phyloP scores from a whole-genome alignment of 202 grass and related monocot species.

The Zizania palustris region DNA sequence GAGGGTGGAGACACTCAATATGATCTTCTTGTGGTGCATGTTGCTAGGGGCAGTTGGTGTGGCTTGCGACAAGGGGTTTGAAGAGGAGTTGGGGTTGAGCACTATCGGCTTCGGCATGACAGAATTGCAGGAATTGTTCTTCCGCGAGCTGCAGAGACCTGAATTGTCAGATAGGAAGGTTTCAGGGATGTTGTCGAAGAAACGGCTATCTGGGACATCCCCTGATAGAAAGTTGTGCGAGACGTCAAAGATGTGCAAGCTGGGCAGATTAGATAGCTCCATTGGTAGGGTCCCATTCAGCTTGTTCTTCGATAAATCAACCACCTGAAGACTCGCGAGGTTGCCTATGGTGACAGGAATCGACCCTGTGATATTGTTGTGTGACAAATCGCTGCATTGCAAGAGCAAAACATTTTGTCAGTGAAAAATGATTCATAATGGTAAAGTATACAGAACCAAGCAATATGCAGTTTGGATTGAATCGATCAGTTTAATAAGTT shows the following conservation, averaged over 20 bases:
- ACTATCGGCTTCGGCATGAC: slow-evolving; percentile 96
- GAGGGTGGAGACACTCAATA: slow-evolving; percentile 90
- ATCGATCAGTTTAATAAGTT: not conserved
- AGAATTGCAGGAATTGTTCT: slow-evolving; percentile 61
- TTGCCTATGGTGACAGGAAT: slow-evolving; percentile 70
- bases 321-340: slow-evolving; percentile 65
- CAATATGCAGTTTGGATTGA: not conserved
- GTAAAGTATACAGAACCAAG: not conserved
- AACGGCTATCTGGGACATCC: slow-evolving; percentile 69
- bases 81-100: slow-evolving; percentile 85
- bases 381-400: slow-evolving; percentile 76
- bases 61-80: slow-evolving; percentile 48
- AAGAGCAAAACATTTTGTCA: slow-evolving; percentile 31
- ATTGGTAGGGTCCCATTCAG: slow-evolving; percentile 70
- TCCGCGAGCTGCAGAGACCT: slow-evolving; percentile 61
- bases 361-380: slow-evolving; percentile 62
- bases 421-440: slow-evolving; percentile 1
- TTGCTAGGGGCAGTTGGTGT: slow-evolving; percentile 40
- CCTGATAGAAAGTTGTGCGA: slow-evolving; percentile 86
- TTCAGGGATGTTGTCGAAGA: slow-evolving; percentile 67
- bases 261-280: slow-evolving; percentile 63
- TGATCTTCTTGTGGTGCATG: slow-evolving; percentile 84
- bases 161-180: slow-evolving; percentile 64
- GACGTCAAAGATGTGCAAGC: slow-evolving; percentile 70
- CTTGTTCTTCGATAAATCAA: slow-evolving; percentile 74